Evolutionary conservation across 306 rosid species (phyloP).

Genomic region (Cucumis melo): DNA sequence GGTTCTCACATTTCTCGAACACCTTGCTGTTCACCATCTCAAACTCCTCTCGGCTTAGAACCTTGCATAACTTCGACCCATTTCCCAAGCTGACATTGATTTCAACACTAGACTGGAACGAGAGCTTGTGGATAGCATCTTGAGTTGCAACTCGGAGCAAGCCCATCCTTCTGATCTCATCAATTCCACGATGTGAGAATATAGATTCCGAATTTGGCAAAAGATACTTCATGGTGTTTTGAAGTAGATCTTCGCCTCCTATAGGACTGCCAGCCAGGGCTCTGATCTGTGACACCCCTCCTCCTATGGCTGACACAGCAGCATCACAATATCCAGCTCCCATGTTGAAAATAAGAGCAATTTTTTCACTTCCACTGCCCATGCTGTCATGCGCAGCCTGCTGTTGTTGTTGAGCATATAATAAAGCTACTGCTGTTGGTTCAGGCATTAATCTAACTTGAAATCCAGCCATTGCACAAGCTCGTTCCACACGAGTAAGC

Average conservation of each 20-base stretch:
- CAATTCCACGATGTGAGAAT: conserved; percentile 27
- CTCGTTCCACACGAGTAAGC: conserved; percentile 59
- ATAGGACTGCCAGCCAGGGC: conserved; percentile 64
- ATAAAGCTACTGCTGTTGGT: conserved; percentile 86
- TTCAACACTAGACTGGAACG: conserved; percentile 28
- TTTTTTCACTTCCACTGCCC: conserved; percentile 59
- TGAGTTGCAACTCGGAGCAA: conserved; percentile 65
- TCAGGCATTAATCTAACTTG: conserved; percentile 72
- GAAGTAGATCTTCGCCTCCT: conserved; percentile 97
- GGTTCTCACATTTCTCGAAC: conserved; percentile 53
- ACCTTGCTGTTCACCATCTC: conserved; percentile 56
- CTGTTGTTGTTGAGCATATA: conserved; percentile 63
- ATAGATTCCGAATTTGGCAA: conserved; percentile 43
- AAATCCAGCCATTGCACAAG: conserved; percentile 91
- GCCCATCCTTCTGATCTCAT: conserved; percentile 42
- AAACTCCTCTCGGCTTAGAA: conserved; percentile 42
- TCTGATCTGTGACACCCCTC: conserved; percentile 75
- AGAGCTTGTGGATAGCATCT: conserved; percentile 70
- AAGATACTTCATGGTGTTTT: conserved; percentile 57
- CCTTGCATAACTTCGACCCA: conserved; percentile 39
- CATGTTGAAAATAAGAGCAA: conserved; percentile 75
- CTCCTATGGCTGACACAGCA: conserved; percentile 60
- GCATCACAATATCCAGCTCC: conserved; percentile 90
- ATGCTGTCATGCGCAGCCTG: conserved; percentile 29
- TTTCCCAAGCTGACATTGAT: conserved; percentile 58